These are phyloP conservation scores for Dysphania ambrosioides DNA, from an alignment of 148 eudicot genomes.

Conservation along the genomic window DNA sequence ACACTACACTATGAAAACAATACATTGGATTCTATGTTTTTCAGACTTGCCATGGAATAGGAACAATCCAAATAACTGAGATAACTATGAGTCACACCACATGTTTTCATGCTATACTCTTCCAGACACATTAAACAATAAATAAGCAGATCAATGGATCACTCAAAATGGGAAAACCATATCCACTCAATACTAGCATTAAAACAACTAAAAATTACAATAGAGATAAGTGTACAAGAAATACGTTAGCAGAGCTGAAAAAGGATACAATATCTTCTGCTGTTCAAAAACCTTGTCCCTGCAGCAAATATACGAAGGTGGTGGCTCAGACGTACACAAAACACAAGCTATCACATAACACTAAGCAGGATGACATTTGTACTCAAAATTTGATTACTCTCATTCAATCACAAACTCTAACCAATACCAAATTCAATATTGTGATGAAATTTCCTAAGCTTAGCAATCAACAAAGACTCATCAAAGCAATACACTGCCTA, in stretches of 20 bases:
- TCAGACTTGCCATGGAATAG: not conserved
- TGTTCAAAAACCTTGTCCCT: slow-evolving; percentile 93
- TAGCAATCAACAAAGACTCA: not conserved
- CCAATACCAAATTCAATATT: not conserved
- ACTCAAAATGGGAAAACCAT: slow-evolving; percentile 8
- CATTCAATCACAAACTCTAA: not conserved
- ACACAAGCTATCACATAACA: not conserved
- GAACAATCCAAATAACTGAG: not conserved
- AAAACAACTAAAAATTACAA: not conserved
- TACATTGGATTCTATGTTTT: not conserved
- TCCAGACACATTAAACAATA: not conserved
- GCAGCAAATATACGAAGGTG: slow-evolving; percentile 26
- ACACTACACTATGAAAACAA: slow-evolving; percentile 1
- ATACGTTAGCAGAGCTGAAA: not conserved
- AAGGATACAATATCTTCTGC: slow-evolving; percentile 93
- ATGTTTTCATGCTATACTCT: not conserved
- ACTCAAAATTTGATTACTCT: not conserved
- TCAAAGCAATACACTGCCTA: not conserved
- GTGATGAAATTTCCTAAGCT: not conserved
- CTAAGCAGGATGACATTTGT: not conserved
- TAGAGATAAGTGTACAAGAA: not conserved
- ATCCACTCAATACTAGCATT: not conserved
- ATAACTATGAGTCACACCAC: not conserved
- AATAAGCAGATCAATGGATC: not conserved
- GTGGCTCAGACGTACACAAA: not conserved